These are phyloP conservation scores for Acanthamoeba quina DNA, from an alignment of 208 protist species.

Conservation along the genomic window DNA sequence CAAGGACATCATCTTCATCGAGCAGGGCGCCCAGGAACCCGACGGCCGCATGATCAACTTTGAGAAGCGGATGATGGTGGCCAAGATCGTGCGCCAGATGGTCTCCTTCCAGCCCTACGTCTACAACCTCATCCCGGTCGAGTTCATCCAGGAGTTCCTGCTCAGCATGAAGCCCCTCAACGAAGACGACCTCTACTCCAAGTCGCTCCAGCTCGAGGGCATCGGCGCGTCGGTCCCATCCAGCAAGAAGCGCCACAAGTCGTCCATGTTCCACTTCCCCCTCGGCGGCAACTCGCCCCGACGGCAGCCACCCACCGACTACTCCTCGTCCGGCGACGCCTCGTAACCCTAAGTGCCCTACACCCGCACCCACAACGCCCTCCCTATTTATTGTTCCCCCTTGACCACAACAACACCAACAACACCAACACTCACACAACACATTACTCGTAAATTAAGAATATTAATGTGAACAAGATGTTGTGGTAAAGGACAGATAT, in stretches of 20 bases:
- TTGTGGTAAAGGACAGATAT: too few relatives aligned
- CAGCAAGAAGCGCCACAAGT: slow-evolving; percentile 53
- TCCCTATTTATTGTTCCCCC: too few relatives aligned
- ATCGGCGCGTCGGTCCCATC: not conserved
- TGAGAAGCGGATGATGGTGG: slow-evolving; percentile 69
- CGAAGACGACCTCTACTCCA: slow-evolving; percentile 59
- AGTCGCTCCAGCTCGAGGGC: slow-evolving; percentile 41
- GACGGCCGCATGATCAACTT: slow-evolving; percentile 80
- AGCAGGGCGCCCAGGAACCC: slow-evolving; percentile 40
- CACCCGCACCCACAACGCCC: too few relatives aligned
- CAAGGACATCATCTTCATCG: slow-evolving; percentile 74
- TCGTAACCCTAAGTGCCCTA: not conserved
- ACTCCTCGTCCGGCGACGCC: not conserved
- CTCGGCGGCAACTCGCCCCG: slow-evolving; percentile 25
- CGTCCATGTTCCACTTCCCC: slow-evolving; percentile 65
- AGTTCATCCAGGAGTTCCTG: slow-evolving; percentile 73
- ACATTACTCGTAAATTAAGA: too few relatives aligned
- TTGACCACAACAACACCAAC: too few relatives aligned
- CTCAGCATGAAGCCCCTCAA: slow-evolving; percentile 38
- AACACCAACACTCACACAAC: too few relatives aligned
- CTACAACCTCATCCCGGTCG: slow-evolving; percentile 70
- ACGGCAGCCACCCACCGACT: not conserved
- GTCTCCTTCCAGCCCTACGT: slow-evolving; percentile 57
- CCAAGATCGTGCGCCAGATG: slow-evolving; percentile 57
- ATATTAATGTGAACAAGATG: too few relatives aligned